Evolutionary conservation across 345 rosid species (phyloP).

Genomic region (Raphanus raphanistrum): DNA sequence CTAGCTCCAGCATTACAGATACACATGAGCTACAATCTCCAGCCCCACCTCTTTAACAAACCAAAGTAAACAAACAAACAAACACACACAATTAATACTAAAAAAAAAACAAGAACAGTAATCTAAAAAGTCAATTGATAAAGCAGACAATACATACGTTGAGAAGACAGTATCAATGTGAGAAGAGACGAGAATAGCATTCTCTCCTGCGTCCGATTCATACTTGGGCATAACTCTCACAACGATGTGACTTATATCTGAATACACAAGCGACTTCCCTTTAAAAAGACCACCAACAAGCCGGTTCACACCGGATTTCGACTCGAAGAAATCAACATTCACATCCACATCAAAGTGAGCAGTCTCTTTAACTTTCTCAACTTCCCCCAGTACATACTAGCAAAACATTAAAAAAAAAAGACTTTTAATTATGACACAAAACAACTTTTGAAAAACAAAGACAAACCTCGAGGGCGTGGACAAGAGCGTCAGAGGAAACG

Average conservation of each 20-base stretch:
- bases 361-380: constrained; percentile 21
- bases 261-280: constrained; percentile 48
- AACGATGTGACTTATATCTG: constrained; percentile 71
- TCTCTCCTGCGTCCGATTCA: constrained; percentile 39
- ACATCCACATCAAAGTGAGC: constrained; percentile 90
- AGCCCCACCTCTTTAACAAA: constrained; percentile 74
- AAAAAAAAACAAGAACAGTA: not conserved
- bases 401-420: not conserved
- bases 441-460: not conserved
- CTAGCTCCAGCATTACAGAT: constrained; percentile 95
- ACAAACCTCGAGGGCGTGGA: constrained; percentile 66
- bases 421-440: not conserved
- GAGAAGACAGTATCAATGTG: constrained; percentile 93
- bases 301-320: constrained; percentile 64
- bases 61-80: not conserved
- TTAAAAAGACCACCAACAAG: constrained; percentile 55
- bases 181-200: constrained; percentile 84
- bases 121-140: not conserved
- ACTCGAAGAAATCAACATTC: constrained; percentile 72
- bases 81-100: not conserved
- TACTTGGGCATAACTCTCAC: constrained; percentile 75
- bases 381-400: constrained; percentile 36
- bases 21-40: constrained; percentile 98
- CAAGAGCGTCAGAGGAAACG: constrained; percentile 79
- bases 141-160: constrained; percentile 40